Percentiles rank a stretch among this genome's conserved stretches.
phyloP scores from a whole-genome alignment of 768 basidiomycete genomes.

The Artomyces pyxidatus region DNA sequence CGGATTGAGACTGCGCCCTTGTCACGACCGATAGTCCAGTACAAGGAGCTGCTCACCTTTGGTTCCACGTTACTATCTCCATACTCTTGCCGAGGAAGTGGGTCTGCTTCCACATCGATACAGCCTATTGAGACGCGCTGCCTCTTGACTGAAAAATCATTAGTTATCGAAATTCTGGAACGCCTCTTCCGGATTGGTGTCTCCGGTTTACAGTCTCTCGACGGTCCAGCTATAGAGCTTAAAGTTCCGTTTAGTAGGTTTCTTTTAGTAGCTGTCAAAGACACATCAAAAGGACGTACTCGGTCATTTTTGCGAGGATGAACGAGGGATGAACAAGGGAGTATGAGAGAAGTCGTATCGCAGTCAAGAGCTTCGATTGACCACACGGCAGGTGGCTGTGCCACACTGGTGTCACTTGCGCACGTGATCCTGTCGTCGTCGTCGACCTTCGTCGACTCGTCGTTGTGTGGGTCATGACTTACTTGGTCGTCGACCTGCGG shows the following conservation, averaged over 20 bases:
- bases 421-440: too few relatives aligned
- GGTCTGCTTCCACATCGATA: conserved; percentile 6
- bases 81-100: conserved; percentile 8
- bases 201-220: conserved; percentile 14
- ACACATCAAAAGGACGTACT: neutral
- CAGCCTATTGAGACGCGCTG: conserved; percentile 12
- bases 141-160: conserved; percentile 16
- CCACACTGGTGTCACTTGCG: too few relatives aligned
- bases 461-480: too few relatives aligned
- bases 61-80: conserved; percentile 14
- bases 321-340: neutral
- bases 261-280: neutral
- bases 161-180: conserved; percentile 14
- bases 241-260: neutral
- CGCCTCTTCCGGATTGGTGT: conserved; percentile 15
- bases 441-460: too few relatives aligned
- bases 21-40: neutral
- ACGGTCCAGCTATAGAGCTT: conserved; percentile 3
- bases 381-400: too few relatives aligned
- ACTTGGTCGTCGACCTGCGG: too few relatives aligned
- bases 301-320: neutral
- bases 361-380: too few relatives aligned
- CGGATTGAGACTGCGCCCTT: too few relatives aligned
- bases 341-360: too few relatives aligned
- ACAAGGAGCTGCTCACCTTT: conserved; percentile 5